A percentile compares a stretch with the other conserved stretches of the same genome.
These are phyloP conservation scores for Rhododendron kiyosumense DNA, from an alignment of 148 eudicot genomes.

Conservation along the genomic window DNA sequence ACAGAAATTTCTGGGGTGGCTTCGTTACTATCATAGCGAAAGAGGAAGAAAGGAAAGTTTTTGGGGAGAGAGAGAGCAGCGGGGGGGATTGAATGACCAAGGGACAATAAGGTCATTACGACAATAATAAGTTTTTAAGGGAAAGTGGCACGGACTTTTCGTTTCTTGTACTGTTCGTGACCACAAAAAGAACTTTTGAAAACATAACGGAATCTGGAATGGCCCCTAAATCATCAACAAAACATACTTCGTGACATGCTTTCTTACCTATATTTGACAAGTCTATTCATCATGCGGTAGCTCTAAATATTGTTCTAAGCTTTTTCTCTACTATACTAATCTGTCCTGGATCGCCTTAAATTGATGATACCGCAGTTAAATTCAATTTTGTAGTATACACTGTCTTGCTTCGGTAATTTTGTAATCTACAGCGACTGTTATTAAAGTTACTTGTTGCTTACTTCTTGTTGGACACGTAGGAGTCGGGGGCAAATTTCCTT, in stretches of 20 bases:
- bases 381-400: not conserved
- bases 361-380: not conserved
- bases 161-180: no score
- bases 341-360: not conserved
- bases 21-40: not conserved
- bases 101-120: no score
- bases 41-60: not conserved
- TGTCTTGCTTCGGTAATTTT: not conserved
- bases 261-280: not conserved
- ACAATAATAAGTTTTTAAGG: no score
- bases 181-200: no score
- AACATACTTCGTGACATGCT: not conserved
- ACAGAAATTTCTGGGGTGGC: not conserved
- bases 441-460: not conserved
- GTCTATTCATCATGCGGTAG: not conserved
- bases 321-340: not conserved
- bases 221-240: not conserved
- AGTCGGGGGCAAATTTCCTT: conserved; percentile 85
- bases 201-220: no score
- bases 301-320: not conserved
- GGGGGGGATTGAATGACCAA: not conserved
- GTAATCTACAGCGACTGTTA: not conserved
- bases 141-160: no score
- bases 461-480: conserved; percentile 43
- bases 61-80: not conserved